A percentile compares a stretch with the other conserved stretches of the same genome.
These are phyloP conservation scores for Plasmodium chabaudi DNA, from an alignment of 169 alveolate species.

Conservation along the genomic window DNA sequence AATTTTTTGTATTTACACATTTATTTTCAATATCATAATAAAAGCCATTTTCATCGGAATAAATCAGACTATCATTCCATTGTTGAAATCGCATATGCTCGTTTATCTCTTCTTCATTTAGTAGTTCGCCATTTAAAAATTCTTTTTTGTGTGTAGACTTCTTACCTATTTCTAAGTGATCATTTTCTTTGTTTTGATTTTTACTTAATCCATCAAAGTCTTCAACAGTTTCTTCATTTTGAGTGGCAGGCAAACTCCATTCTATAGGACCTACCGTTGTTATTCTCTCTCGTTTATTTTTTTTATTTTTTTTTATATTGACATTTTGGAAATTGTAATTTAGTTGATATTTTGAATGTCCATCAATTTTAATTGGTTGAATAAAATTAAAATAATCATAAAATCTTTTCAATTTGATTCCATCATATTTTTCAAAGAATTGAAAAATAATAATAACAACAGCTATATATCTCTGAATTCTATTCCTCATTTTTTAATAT, in stretches of 20 bases:
- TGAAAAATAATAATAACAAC: slow-evolving; percentile 12
- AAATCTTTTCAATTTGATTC: slow-evolving; percentile 32
- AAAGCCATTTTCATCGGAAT: slow-evolving; percentile 11
- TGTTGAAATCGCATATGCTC: slow-evolving; percentile 73
- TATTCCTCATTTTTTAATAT: slow-evolving; percentile 34
- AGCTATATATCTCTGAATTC: slow-evolving; percentile 2
- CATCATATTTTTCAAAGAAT: slow-evolving; percentile 20
- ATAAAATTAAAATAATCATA: slow-evolving; percentile 44
- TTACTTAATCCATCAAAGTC: neutral
- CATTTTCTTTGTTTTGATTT: neutral
- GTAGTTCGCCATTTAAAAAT: slow-evolving; percentile 61
- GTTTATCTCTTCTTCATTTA: slow-evolving; percentile 72
- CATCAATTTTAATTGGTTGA: slow-evolving; percentile 16
- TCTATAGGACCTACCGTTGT: neutral
- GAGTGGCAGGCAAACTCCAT: neutral
- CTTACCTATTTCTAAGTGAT: neutral
- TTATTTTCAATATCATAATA: slow-evolving; percentile 43
- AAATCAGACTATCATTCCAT: slow-evolving; percentile 49
- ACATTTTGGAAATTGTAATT: neutral
- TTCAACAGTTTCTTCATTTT: neutral
- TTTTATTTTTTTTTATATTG: slow-evolving; percentile 11
- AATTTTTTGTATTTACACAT: slow-evolving; percentile 49
- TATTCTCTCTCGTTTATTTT: slow-evolving; percentile 6
- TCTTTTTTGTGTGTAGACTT: neutral
- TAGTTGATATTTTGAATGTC: slow-evolving; percentile 30